Evolutionary conservation across 768 basidiomycete species (phyloP), one percentile per base, ranked within the genome.

Genomic region (Paxillus rubicundulus): DNA sequence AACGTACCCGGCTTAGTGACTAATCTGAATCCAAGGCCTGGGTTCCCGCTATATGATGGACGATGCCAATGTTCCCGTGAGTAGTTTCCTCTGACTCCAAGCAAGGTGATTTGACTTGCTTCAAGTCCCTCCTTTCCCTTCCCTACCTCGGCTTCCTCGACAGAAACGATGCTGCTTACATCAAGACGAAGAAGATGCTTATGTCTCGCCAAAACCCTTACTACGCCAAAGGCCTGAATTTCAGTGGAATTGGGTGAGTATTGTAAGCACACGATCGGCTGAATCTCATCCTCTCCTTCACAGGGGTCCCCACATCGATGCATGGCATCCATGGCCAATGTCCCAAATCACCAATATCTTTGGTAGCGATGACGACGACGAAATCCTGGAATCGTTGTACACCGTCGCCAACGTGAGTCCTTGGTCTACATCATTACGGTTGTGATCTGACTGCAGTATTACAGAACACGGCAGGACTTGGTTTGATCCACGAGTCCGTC

Each of bases 321-420:
- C 80, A 9, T 85, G 80, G 80, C 76, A 87, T 64, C 87, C 87
- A 42, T 90, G 89, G 89, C 89, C 88, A 2, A 91, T 91, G 89
- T 86, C 87, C 20, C 85, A 83, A 48, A 82, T 91, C 39, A 82
- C 82, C 21, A 79, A 82, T 14, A 85, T 89, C 52, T 89, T 82
- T 63, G 85, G 87, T 3, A 85, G 85, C 9, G 82, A 89, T 63
- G 73, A 88, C 58, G 87, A 90, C 60, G 63, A 70, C 16, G 87
- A 88, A 58, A 90, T 91, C 40, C 41, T 83, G 54, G 66, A 76
- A 9, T 77, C 80, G 2, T 65, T 91, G 18, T 86, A 87, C 54
- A 71, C 75, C 56, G 79, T 90, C 54, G 83, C 78, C 9, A 89
- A 89, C 61, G 87, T 88, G 52, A 63, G 85, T 69, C 1, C 16